Evolutionary conservation across 179 eudicot species (phyloP), one percentile per base, ranked within the genome.

Genomic region (Amaranthus tricolor): DNA sequence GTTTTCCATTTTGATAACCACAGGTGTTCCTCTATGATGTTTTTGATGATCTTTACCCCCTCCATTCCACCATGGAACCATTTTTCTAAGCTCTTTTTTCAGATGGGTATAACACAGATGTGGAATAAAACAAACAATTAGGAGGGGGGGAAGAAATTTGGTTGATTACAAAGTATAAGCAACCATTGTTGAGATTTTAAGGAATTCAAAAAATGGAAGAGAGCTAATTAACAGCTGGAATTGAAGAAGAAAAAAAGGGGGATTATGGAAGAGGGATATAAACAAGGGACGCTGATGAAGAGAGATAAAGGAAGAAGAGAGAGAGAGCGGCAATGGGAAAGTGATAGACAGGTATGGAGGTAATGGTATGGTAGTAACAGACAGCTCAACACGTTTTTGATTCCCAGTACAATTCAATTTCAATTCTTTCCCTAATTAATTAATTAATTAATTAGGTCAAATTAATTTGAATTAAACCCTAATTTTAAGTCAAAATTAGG

Each of bases 1-100:
- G 78, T 90, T 92, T 71, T 93, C 97, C 97, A 95, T 93, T 60
- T 95, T 95, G 5, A 93, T 88, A 7, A 95, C 95, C 56, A 95
- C 98, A 10, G 99, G 93, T 0, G 97, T 89, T 2, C 97, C 97
- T 13, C 85, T 48, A 16, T 66, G 82, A 60, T 86, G 89, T 8
- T 79, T 68, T 48, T 88, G 83, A 50, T 79, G 83, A 15, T 67
- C 86, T 84, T 85, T 82, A 79, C 12, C 59, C 16, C 93, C 89
- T 17, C 83, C 83, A 47, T 76, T 69, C 87, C 91, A 88, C 77
- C 88, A 85, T 47, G 98, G 89, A 1, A 87, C 84, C 94, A 90
- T 87, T 72, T 9, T 54, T 8, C 21, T 8, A 1, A 0, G 21
- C 21, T 43, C 65, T 48, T 47, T 57, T 31, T 31, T 31, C 40